Percentiles rank a stretch among this genome's conserved stretches.
Evolutionary conservation across 75 land plant species (phyloP).

Genomic region (Cunninghamia lanceolata): DNA sequence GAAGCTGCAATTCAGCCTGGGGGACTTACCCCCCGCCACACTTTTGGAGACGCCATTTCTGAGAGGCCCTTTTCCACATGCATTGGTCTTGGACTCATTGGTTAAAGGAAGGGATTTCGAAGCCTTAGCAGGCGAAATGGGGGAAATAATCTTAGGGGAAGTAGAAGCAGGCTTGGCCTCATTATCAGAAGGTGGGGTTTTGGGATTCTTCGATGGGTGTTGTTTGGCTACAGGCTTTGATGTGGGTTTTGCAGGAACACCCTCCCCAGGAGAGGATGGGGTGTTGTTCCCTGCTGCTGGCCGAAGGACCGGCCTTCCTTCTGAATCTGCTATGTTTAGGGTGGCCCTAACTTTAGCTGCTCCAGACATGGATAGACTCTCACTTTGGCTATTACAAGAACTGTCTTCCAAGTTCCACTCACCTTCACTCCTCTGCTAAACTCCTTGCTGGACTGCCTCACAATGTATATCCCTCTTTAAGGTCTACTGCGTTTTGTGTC

Average conservation of each 20-base stretch:
- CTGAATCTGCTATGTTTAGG: constrained; percentile 11
- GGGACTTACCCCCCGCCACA: neutral
- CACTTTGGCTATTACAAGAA: neutral
- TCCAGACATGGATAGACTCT: constrained; percentile 12
- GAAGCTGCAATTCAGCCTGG: neutral
- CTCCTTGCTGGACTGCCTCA: neutral
- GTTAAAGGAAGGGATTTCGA: neutral
- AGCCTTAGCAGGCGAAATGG: neutral
- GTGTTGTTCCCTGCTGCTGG: constrained; percentile 13
- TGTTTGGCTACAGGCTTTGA: constrained; percentile 4
- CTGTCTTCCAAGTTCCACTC: neutral
- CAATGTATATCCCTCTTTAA: neutral
- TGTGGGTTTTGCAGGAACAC: constrained; percentile 1
- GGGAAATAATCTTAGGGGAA: neutral
- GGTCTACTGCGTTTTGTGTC: too few relatives aligned
- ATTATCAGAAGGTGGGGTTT: neutral
- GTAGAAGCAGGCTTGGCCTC: neutral
- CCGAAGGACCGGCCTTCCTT: constrained; percentile 12
- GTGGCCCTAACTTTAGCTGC: constrained; percentile 5
- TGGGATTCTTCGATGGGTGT: neutral
- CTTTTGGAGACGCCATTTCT: constrained; percentile 4
- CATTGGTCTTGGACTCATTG: neutral
- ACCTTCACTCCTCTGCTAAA: neutral
- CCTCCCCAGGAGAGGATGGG: neutral
- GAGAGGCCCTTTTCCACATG: neutral